Conservation (phyloP, 2,329 filamentous ascomycete species). For the Exophiala oligosperma region DNA sequence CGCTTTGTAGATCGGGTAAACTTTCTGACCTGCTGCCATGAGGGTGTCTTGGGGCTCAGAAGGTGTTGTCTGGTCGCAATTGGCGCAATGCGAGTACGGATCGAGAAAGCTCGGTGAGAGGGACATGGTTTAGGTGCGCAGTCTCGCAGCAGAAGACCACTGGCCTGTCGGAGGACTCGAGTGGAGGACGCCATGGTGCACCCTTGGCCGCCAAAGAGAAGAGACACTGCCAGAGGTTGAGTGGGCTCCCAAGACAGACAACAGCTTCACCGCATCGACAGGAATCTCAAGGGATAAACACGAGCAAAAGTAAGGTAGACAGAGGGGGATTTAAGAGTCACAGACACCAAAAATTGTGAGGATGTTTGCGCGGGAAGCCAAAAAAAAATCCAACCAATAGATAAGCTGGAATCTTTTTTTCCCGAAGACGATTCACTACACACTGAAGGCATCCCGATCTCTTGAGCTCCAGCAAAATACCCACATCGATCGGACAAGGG, state of each 20-base stretch:
- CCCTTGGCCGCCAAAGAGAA: neutral
- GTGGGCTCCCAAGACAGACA: neutral
- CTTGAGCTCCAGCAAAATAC: too few relatives aligned
- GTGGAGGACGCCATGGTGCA: constrained; percentile 26
- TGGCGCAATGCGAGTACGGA: constrained; percentile 4
- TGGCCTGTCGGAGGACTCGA: constrained; percentile 25
- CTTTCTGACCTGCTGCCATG: constrained; percentile 44
- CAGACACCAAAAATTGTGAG: constrained; percentile 17
- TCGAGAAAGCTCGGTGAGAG: constrained; percentile 18
- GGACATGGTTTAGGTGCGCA: constrained; percentile 19
- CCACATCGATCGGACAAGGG: too few relatives aligned
- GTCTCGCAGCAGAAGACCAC: constrained; percentile 23
- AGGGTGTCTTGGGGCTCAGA: constrained; percentile 37
- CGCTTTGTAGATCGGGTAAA: constrained; percentile 44
- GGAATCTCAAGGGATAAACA: neutral
- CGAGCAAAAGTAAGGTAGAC: neutral
- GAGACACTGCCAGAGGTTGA: constrained; percentile 1
- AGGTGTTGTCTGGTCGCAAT: constrained; percentile 34
- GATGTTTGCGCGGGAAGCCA: constrained; percentile 6
- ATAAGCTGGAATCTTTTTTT: constrained; percentile 17
- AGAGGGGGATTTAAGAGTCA: constrained; percentile 10
- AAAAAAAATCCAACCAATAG: constrained; percentile 17
- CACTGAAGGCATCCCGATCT: neutral
- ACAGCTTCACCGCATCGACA: constrained; percentile 6
- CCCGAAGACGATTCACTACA: neutral